Conservation (phyloP, 1,284 basidiomycete genomes). For the Termitomyces sp. region DNA sequence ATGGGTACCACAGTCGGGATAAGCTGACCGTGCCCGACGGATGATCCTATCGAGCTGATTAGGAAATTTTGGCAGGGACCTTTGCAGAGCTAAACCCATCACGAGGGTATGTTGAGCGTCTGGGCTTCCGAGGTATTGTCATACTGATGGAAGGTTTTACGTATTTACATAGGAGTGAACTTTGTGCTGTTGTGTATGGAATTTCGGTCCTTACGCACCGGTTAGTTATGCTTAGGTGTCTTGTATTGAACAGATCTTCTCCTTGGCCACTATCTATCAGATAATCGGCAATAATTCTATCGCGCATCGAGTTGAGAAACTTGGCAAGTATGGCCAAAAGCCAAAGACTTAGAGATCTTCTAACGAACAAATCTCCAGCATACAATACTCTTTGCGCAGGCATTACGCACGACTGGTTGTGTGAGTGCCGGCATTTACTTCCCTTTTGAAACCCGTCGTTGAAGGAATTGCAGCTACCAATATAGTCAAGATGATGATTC, state of each 20-base stretch:
- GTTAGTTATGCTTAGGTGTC: not conserved
- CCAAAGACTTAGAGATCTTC: not conserved
- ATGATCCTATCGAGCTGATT: not conserved
- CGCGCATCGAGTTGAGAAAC: constrained; percentile 33
- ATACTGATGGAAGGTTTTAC: not conserved
- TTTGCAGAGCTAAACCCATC: constrained; percentile 35
- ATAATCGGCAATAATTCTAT: constrained; percentile 34
- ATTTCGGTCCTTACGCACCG: not conserved
- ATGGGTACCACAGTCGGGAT: constrained; percentile 33
- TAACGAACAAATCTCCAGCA: constrained; percentile 18
- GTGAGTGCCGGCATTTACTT: constrained; percentile 19
- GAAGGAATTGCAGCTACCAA: constrained; percentile 26
- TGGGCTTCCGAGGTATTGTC: not conserved
- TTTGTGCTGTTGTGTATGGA: constrained; percentile 33
- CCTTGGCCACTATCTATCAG: constrained; percentile 33
- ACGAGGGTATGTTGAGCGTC: constrained; percentile 25
- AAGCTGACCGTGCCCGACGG: not conserved
- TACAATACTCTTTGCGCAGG: constrained; percentile 36
- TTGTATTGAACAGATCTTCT: constrained; percentile 35
- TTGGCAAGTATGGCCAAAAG: constrained; percentile 21
- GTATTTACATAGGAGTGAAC: constrained; percentile 26
- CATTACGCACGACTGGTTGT: constrained; percentile 32
- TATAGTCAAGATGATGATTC: constrained; percentile 34
- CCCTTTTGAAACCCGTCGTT: not conserved
- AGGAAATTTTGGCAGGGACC: constrained; percentile 21